Base-by-base conservation (phyloP, 148 eudicot species). In the Euryodendron excelsum region DNA sequence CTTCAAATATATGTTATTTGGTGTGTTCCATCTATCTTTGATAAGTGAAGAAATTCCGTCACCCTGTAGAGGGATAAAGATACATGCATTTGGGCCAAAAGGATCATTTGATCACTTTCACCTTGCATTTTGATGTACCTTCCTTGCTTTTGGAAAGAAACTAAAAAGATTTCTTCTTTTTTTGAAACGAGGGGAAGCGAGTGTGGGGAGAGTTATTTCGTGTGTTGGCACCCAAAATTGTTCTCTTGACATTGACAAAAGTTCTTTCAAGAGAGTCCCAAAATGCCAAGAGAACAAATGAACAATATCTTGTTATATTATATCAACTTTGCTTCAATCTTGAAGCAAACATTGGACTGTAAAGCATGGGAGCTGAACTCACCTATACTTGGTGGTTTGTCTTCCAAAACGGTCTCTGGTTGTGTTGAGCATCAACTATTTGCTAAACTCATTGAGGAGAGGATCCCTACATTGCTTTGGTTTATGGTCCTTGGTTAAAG, bases 361-460 rank as follows among this genome's bases (percentile, higher is more conserved):
- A 72, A 71, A 71, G 23, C 37, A 47, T 71, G 59, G 20, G 20
- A 50, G 44, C 44, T 72, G 62, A 33, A 72, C 18, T 72, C 60
- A 69, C 28, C 75, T 31, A 72, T 36, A 52, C 18, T 52, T 50
- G 59, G 11, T 60, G 10, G 1, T 37, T 37, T 66, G 25, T 15
- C 36, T 1, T 15, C 56, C 47, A 17, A 7, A 10, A n/a, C n/a
- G n/a, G 13, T 33, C 37, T 30, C 15, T 48, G 11, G 15, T 31
- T 59, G 2, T 47, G 17, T 34, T 33, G 12, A 56, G 30, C 67
- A 58, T 74, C 76, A 73, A 20, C 11, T 11, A n/a, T 34, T 36
- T 28, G 28, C 36, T 34, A 58, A 25, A 37, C 25, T 17, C 52
- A 67, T 44, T 14, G 50, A 21, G 50, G 15, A 39, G 50, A 39